Percentiles rank a stretch among this genome's conserved stretches.
phyloP scores from a whole-genome alignment of 495 filamentous ascomycete species.

The Durotheca rogersii region DNA sequence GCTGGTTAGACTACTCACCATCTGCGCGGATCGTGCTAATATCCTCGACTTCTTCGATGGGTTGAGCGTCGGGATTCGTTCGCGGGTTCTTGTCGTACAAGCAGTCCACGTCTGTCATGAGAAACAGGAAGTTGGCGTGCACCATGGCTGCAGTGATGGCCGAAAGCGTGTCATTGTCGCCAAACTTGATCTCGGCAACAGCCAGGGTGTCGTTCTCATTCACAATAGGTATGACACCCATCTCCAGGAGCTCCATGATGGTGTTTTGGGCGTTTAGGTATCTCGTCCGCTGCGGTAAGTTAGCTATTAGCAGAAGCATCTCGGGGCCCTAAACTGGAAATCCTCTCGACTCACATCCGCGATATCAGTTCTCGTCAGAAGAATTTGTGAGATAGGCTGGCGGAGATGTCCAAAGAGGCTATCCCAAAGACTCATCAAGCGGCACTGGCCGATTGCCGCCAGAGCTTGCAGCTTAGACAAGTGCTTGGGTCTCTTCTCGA shows the following conservation, averaged over 20 bases:
- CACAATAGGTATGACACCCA: constrained; percentile 97
- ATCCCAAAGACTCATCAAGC: constrained; percentile 95
- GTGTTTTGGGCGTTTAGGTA: constrained; percentile 97
- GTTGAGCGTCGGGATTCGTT: constrained; percentile 75
- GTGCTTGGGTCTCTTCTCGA: constrained; percentile 85
- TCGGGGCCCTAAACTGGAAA: background rate
- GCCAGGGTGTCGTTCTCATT: constrained; percentile 98
- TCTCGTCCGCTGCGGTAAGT: constrained; percentile 67
- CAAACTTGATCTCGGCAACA: constrained; percentile 98
- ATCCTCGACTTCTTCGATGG: constrained; percentile 92
- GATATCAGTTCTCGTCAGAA: constrained; percentile 96
- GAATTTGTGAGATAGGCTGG: constrained; percentile 90
- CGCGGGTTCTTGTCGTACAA: constrained; percentile 95
- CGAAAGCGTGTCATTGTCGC: constrained; percentile 95
- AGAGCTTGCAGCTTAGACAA: constrained; percentile 87
- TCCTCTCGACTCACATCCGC: constrained; percentile 66
- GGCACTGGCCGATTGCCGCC: constrained; percentile 93
- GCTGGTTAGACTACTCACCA: constrained; percentile 40
- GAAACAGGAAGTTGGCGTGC: constrained; percentile 92
- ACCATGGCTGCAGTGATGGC: constrained; percentile 98
- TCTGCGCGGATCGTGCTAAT: constrained; percentile 84
- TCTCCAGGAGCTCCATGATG: constrained; percentile 80
- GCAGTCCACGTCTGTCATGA: constrained; percentile 99
- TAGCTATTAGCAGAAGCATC: background rate
- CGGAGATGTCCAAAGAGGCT: constrained; percentile 81